Evolutionary conservation across 139 green algal species (phyloP), one percentile per base, ranked within the genome.

Genomic region (Nannochloris sp.): DNA sequence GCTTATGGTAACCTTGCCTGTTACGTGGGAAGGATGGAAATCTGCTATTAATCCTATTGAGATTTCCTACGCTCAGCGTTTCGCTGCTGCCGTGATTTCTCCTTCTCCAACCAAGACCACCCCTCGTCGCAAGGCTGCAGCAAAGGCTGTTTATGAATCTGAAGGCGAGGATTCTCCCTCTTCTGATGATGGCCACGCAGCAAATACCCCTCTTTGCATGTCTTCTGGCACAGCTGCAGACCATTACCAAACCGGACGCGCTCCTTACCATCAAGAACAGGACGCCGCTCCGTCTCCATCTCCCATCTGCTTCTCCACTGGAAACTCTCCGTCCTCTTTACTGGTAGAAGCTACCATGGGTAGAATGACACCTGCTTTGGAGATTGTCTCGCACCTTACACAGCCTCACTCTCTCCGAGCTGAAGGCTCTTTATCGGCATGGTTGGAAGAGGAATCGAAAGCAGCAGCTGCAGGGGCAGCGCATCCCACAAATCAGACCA

Each of bases 21-120:
- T 15, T 2, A 54, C 25, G 23, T 65, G 59, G 59, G n/a, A n/a
- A 24, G 59, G 59, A 19, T 65, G 59, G 59, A 12, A 47, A 24
- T 35, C 24, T 25, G 19, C 23, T 64, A 32, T 48, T 6, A 25
- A 23, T 31, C 56, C 56, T 31, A 24, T 30, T 2, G 24, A 47
- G 23, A 23, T 64, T 19, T 51, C 42, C 19, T 51, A 27, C 42
- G 42, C 42, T 51, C 19, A 19, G 19, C 42, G 42, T 19, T 27
- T 51, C 19, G 42, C 42, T 19, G 42, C 42, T 19, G 42, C 42
- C 42, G 42, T 27, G 19, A 19, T 19, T 19, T 27, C 42, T 19
- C 42, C 42, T 51, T 19, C 42, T 19, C 19, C 19, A 19, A 19
- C 42, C 42, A 51, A 51, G 42, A 27, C 42, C 42, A 51, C 42